Percentiles rank a stretch among this genome's conserved stretches.
These are phyloP conservation scores for Verticillium nonalfalfae DNA, from an alignment of 2,329 filamentous ascomycete genomes.

Conservation along the genomic window DNA sequence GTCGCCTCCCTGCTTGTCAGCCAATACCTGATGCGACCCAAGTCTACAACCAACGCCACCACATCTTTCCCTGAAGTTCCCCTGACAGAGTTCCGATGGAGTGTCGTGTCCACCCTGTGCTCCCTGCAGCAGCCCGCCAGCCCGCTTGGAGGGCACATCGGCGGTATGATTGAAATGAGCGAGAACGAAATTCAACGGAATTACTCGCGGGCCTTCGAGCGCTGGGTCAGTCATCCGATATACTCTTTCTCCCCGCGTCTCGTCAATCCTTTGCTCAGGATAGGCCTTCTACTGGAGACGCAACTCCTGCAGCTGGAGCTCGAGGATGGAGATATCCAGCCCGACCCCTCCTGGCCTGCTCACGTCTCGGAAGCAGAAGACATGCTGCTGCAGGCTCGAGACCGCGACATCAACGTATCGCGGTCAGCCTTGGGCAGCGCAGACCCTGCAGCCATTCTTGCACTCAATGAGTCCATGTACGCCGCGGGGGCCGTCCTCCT, in stretches of 20 bases:
- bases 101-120: slow-evolving; percentile 9
- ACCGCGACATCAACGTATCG: slow-evolving; percentile 5
- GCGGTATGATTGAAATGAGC: slow-evolving; percentile 8
- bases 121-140: slow-evolving; percentile 5
- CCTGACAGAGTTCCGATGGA: slow-evolving; percentile 11
- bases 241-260: slow-evolving; percentile 11
- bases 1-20: slow-evolving; percentile 3
- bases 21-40: slow-evolving; percentile 1
- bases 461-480: slow-evolving; percentile 12
- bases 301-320: slow-evolving; percentile 4
- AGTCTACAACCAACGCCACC: not conserved
- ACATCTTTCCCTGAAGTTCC: slow-evolving; percentile 4
- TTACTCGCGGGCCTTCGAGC: slow-evolving; percentile 8
- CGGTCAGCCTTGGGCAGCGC: slow-evolving; percentile 1
- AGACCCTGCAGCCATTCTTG: slow-evolving; percentile 6
- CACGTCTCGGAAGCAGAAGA: slow-evolving; percentile 5
- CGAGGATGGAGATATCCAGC: not conserved
- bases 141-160: not conserved
- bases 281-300: slow-evolving; percentile 7
- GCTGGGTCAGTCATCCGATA: slow-evolving; percentile 11
- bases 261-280: slow-evolving; percentile 10
- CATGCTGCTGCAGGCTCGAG: slow-evolving; percentile 8
- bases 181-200: slow-evolving; percentile 10
- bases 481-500: slow-evolving; percentile 7
- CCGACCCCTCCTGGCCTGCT: slow-evolving; percentile 2